Conservation (phyloP, 2,329 filamentous ascomycete genomes). For the Penicillium nordicum region DNA sequence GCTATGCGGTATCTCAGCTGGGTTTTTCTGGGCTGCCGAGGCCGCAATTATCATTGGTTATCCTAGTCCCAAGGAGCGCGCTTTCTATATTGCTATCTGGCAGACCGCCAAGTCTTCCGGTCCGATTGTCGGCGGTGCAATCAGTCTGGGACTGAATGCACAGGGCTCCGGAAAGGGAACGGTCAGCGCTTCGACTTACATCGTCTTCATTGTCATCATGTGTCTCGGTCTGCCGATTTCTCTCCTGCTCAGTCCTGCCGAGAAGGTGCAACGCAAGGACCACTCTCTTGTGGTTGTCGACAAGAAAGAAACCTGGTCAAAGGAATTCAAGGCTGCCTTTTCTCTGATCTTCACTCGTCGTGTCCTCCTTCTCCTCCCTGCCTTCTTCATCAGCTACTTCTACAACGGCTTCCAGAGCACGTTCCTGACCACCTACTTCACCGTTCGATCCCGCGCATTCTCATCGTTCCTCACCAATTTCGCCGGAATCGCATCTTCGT, state of each 20-base stretch:
- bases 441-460: conserved; percentile 24
- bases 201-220: conserved; percentile 26
- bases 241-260: conserved; percentile 21
- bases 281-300: conserved; percentile 21
- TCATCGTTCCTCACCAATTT: conserved; percentile 28
- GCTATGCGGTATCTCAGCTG: conserved; percentile 46
- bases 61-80: conserved; percentile 22
- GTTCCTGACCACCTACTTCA: conserved; percentile 25
- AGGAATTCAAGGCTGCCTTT: conserved; percentile 22
- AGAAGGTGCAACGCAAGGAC: conserved; percentile 26
- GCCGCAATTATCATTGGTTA: conserved; percentile 50
- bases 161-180: conserved; percentile 14
- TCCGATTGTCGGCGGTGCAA: conserved; percentile 23
- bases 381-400: conserved; percentile 33
- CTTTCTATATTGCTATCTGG: conserved; percentile 26
- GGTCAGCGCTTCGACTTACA: conserved; percentile 21
- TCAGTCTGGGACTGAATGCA: conserved; percentile 23
- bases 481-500: conserved; percentile 22
- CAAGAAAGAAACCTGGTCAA: conserved; percentile 20
- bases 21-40: conserved; percentile 50
- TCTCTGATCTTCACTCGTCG: conserved; percentile 20
- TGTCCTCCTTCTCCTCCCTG: conserved; percentile 22
- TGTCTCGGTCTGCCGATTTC: conserved; percentile 23
- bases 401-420: conserved; percentile 30
- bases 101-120: conserved; percentile 25